Evolutionary conservation across 345 rosid species (phyloP), one percentile per base, ranked within the genome.

Genomic region (Populus euphratica): DNA sequence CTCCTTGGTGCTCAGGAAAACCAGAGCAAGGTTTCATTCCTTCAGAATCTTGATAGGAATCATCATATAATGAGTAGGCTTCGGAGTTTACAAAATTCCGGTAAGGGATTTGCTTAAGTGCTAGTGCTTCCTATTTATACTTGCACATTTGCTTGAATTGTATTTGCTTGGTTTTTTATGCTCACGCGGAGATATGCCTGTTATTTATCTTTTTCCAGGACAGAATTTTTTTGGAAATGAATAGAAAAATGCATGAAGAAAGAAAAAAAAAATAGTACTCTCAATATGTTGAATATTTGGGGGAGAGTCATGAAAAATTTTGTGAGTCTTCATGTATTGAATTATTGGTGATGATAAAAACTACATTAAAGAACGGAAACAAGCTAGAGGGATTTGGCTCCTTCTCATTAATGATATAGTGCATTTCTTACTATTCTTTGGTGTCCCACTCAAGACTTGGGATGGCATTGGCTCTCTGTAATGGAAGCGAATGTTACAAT

Each of bases 81-180:
- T 47, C 85, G 87, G 88, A 83, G 85, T 80, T 83, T 96, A 83
- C 94, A 88, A 82, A 86, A 78, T 74, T 80, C 83, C 56, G 98
- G 99, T 91, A 25, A 54, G 78, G 64, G 21, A 25, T 69, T 33
- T 27, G 21, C 18, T 76, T 39, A 68, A 54, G n/a, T 12, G 2
- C 27, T 6, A 8, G 17, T 49, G 13, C 21, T 47, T 41, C 16
- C 7, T 52, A 66, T 8, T 66, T 12, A 18, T 66, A 21, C 23
- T 6, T 35, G 18, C 11, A 17, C 17, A 20, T 16, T 31, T 35
- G 27, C 66, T 20, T 62, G 29, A 5, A 8, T 39, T 39, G 10
- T 39, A 54, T 16, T 54, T 54, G 23, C 63, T 56, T 56, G 44
- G 44, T 41, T 62, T 35, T 66, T 31, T 0, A 25, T 66, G 35